Evolutionary conservation across 768 basidiomycete genomes (phyloP).

Genomic region (Austroboletus eburneus): DNA sequence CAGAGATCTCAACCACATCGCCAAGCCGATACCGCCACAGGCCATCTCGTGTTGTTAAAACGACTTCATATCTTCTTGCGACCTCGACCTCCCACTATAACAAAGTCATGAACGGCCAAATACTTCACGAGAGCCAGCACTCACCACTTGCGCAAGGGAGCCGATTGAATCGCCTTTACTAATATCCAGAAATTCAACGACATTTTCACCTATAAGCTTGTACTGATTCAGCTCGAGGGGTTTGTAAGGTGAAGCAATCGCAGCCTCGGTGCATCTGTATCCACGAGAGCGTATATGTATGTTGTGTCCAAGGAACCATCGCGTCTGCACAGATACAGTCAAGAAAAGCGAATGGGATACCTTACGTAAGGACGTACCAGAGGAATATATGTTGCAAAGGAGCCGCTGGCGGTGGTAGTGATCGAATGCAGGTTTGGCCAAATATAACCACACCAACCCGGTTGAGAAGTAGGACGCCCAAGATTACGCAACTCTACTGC

Average conservation of each 20-base stretch:
- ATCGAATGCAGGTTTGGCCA: conserved; percentile 14
- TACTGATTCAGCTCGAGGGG: neutral
- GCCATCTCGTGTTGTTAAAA: neutral
- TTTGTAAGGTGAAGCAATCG: neutral
- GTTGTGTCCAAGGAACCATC: neutral
- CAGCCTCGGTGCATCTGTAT: neutral
- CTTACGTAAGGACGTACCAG: conserved; percentile 1
- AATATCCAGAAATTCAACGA: neutral
- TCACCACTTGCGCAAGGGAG: neutral
- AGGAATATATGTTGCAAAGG: conserved; percentile 10
- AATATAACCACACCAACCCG: conserved; percentile 7
- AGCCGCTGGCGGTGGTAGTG: conserved; percentile 5
- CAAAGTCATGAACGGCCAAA: neutral
- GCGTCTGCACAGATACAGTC: neutral
- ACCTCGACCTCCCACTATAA: neutral
- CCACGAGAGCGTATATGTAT: neutral
- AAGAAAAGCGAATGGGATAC: neutral
- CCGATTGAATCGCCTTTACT: neutral
- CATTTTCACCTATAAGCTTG: neutral
- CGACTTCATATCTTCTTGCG: neutral
- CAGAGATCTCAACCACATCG: neutral
- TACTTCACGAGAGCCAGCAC: neutral
- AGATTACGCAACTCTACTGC: conserved; percentile 8
- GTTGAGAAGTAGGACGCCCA: neutral
- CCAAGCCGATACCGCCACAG: neutral